Evolutionary conservation across 2,329 filamentous ascomycete genomes (phyloP), one percentile per base, ranked within the genome.

Genomic region (Metarhizium robertsii): DNA sequence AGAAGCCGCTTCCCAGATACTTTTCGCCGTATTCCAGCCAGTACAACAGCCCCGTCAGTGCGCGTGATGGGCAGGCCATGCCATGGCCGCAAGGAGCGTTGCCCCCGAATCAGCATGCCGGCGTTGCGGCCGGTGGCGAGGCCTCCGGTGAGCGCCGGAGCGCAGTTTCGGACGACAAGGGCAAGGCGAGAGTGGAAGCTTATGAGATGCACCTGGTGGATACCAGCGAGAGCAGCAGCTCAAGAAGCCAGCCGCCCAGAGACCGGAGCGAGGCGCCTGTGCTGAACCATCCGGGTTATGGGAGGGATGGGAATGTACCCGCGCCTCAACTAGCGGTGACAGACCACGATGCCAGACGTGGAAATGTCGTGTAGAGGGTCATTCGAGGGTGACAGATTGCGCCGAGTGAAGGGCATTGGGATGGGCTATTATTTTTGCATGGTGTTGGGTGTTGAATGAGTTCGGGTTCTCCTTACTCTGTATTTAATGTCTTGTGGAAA

Each of bases 21-120:
- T 76, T 83, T 59, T 83, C 80, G 3, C 82, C 83, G 0, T 85
- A 85, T 63, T 75, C 73, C 20, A 83, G 80, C 45, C 79, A 82
- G 57, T 84, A 77, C 67, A 81, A 73, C 65, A 84, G 80, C 61
- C 82, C 82, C 0, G 72, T 81, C 57, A 79, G 73, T 53, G 75
- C 69, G 0, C 68, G 67, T 1, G 75, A 76, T 40, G 64, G 61
- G 2, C 61, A 64, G 0, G 59, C 61, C 38, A 65, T 66, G 60
- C 61, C 66, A 16, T 77, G 74, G 75, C 75, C 72, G 1, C 54
- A 56, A 3, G 57, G 55, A 3, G 60, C 61, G 2, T 47, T 60
- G 16, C 53, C 50, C 6, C 54, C 42, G 11, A 55, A 54, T 6
- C 58, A 59, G 1, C 59, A 62, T 25, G 61, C 63, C 38, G 61